A percentile compares a stretch with the other conserved stretches of the same genome.
Evolutionary conservation across 1,284 basidiomycete genomes (phyloP).

Genomic region (Stygiomarasmius scandens): DNA sequence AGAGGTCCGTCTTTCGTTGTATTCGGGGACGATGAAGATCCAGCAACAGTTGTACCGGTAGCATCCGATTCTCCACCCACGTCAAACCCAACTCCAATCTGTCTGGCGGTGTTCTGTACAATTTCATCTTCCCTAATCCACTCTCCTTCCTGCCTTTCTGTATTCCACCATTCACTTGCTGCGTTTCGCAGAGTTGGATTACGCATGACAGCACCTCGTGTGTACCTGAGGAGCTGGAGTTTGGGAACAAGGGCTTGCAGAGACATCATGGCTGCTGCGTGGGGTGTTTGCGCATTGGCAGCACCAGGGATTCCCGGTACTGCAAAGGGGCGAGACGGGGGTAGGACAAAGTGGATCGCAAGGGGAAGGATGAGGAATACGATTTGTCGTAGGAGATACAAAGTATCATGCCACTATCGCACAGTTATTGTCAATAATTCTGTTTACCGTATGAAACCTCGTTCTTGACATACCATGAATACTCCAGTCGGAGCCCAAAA

Average conservation of each 20-base stretch:
- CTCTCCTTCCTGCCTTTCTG: conserved; percentile 52
- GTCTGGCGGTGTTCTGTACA: too few species aligned
- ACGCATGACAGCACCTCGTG: conserved; percentile 57
- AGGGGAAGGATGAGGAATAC: conserved; percentile 64
- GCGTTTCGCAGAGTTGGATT: conserved; percentile 48
- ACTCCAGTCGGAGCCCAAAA: conserved; percentile 28
- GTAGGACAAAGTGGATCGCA: conserved; percentile 46
- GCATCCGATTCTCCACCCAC: too few species aligned
- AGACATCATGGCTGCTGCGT: conserved; percentile 27
- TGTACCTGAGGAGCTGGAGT: conserved; percentile 56
- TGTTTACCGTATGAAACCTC: not conserved
- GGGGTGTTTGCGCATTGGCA: conserved; percentile 27
- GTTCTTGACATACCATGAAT: conserved; percentile 58
- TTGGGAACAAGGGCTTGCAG: conserved; percentile 45
- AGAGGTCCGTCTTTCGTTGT: too few species aligned
- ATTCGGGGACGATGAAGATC: too few species aligned
- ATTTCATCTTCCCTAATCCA: conserved; percentile 43
- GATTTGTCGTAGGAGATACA: conserved; percentile 53
- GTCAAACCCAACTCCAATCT: too few species aligned
- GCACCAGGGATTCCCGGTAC: conserved; percentile 29
- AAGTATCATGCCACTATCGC: conserved; percentile 65
- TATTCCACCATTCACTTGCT: conserved; percentile 57
- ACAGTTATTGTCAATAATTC: not conserved
- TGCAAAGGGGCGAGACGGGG: conserved; percentile 44
- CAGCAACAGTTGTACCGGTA: too few species aligned